Evolutionary conservation across 2,329 filamentous ascomycete species (phyloP), one percentile per base, ranked within the genome.

Genomic region (Zarea fungicola): DNA sequence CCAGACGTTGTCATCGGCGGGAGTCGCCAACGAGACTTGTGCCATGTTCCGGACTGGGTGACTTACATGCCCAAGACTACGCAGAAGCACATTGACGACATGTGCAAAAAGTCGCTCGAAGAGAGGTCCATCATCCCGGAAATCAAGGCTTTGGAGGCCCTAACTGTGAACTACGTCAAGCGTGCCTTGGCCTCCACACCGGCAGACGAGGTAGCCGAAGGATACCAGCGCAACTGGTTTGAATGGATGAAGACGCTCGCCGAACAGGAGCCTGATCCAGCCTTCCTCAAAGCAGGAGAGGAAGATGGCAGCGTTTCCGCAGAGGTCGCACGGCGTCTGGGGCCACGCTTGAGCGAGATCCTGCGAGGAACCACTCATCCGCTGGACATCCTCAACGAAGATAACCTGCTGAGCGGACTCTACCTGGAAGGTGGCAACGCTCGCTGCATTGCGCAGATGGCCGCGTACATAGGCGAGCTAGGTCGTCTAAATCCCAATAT

Each of bases 401-500:
- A 31, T 31, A 31, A 31, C 26, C 40, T 42, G 26, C 22, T 42
- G 19, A 19, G 40, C 10, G 16, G 26, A 22, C 40, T 42, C 2
- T 42, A 42, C 26, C 40, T 3, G 40, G 26, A 26, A 26, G 40
- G n/a, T 32, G 40, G 16, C 14, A 21, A 31, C 26, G 25, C 5
- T 42, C 31, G 10, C 31, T 34, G 40, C 6, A 42, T 42, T 8
- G 26, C 3, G 11, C 40, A 42, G 26, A 42, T 42, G 40, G 26
- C 26, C 1, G 40, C 26, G 18, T 42, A 42, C 26, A 29, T 26
- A 5, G 23, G 26, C 13, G 40, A 26, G 16, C 68, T 2, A 72
- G 68, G 3, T 63, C 61, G 9, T 61, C 68, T 1, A 2, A 68
- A 68, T 41, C 73, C 73, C 0, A 62, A 63, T n/a, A 60, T 70